These are phyloP conservation scores for Podospora appendiculata DNA, from an alignment of 495 filamentous ascomycete genomes.

Conservation along the genomic window DNA sequence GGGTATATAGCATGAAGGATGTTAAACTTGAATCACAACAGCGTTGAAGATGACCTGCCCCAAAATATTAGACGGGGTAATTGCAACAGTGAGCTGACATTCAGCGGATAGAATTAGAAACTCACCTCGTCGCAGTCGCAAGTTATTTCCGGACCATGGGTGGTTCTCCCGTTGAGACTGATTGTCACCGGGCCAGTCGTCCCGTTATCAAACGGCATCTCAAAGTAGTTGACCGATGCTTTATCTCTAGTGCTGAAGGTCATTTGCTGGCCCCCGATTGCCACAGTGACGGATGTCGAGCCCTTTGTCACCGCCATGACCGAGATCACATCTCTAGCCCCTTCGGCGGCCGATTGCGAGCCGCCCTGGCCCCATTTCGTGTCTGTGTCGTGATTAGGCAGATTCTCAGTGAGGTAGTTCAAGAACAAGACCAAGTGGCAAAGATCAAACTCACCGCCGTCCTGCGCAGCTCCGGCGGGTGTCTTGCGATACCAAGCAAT, in stretches of 20 bases:
- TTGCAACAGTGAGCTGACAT: too few relatives aligned
- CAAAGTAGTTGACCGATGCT: conserved; percentile 41
- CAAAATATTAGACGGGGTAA: not conserved
- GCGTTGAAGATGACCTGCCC: conserved; percentile 34
- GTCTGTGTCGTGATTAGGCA: conserved; percentile 9
- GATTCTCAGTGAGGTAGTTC: not conserved
- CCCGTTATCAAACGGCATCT: conserved; percentile 42
- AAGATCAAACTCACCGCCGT: conserved; percentile 29
- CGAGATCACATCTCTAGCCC: conserved; percentile 39
- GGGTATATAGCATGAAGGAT: too few relatives aligned
- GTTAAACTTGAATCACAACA: conserved; percentile 29
- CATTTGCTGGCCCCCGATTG: conserved; percentile 39
- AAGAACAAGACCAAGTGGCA: conserved; percentile 9
- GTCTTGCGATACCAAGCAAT: conserved; percentile 60
- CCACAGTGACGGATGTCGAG: conserved; percentile 33
- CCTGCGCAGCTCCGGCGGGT: conserved; percentile 19
- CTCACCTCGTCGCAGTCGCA: conserved; percentile 13
- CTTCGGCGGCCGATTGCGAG: conserved; percentile 25
- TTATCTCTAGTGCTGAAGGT: conserved; percentile 28
- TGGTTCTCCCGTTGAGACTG: conserved; percentile 36
- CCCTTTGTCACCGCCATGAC: conserved; percentile 32
- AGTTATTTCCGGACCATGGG: conserved; percentile 40
- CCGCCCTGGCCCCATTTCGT: conserved; percentile 40
- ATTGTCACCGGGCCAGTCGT: conserved; percentile 43
- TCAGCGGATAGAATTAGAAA: too few relatives aligned